Percentiles rank a stretch among this genome's conserved stretches.
Conservation (phyloP, 176 grass and related monocot species). For the Eleusine indica region DNA sequence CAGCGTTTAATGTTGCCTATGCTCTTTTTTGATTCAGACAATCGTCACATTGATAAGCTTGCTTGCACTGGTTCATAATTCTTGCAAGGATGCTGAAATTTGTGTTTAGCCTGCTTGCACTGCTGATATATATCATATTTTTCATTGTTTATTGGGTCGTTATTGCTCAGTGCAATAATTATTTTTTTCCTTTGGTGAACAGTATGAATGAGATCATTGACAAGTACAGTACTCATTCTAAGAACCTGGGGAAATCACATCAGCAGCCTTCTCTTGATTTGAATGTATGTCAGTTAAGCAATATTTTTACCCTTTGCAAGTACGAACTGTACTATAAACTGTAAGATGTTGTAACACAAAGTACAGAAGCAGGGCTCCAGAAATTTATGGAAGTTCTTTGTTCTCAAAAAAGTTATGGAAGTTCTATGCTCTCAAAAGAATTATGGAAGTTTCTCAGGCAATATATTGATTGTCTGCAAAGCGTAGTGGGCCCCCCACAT, state of each 20-base stretch:
- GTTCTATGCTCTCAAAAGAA: background rate
- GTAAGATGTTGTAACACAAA: background rate
- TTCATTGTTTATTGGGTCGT: background rate
- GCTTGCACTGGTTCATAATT: background rate
- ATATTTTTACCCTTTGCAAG: background rate
- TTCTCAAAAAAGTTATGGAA: too few species aligned
- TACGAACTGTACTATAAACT: background rate
- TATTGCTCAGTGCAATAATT: constrained; percentile 12
- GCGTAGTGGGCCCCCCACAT: background rate
- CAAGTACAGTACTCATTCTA: constrained; percentile 73
- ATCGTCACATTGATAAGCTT: background rate
- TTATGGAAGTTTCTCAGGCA: background rate
- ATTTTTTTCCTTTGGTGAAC: constrained; percentile 39
- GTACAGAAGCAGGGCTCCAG: background rate
- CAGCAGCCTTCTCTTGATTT: constrained; percentile 63
- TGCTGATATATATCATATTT: constrained; percentile 7
- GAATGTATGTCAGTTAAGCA: constrained; percentile 67
- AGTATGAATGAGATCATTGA: constrained; percentile 80
- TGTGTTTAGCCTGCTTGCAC: background rate
- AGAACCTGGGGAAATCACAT: constrained; percentile 62
- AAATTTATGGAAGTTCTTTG: background rate
- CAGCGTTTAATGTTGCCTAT: background rate
- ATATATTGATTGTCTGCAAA: background rate
- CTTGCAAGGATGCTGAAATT: background rate
- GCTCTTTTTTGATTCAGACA: background rate